phyloP scores from a whole-genome alignment of 768 basidiomycete genomes.

The Chiua virens region DNA sequence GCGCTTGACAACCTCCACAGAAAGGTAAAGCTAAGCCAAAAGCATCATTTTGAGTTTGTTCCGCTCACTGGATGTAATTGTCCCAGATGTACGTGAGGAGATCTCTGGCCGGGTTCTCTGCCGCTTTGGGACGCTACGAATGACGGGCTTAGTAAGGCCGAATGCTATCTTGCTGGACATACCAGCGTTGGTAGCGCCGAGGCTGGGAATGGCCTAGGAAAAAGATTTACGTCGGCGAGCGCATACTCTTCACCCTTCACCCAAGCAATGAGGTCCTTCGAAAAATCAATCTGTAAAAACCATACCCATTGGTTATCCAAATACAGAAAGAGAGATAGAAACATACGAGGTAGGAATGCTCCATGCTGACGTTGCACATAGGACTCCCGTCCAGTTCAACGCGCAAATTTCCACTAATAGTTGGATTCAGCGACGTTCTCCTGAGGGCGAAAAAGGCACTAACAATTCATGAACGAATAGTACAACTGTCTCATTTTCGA shows the following conservation, averaged over 20 bases:
- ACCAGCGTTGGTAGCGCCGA: slow-evolving; percentile 35
- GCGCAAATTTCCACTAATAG: slow-evolving; percentile 78
- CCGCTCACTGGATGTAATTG: slow-evolving; percentile 86
- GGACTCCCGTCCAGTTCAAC: slow-evolving; percentile 75
- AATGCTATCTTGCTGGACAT: slow-evolving; percentile 4
- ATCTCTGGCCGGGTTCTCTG: slow-evolving; percentile 50
- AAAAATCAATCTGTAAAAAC: slow-evolving; percentile 76
- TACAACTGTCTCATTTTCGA: slow-evolving; percentile 73
- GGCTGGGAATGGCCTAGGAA: slow-evolving; percentile 51
- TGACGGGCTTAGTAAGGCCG: not conserved
- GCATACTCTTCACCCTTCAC: slow-evolving; percentile 62
- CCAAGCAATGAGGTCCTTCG: slow-evolving; percentile 80
- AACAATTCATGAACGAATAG: slow-evolving; percentile 96
- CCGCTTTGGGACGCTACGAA: slow-evolving; percentile 39
- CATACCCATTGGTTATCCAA: slow-evolving; percentile 3
- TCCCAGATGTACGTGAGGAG: slow-evolving; percentile 91
- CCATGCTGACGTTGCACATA: slow-evolving; percentile 71
- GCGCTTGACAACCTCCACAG: slow-evolving; percentile 65
- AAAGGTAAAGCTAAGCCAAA: not conserved
- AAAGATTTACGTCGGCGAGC: slow-evolving; percentile 86
- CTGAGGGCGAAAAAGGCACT: slow-evolving; percentile 28
- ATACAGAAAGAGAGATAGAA: not conserved
- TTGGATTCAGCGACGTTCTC: not conserved
- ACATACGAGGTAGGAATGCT: slow-evolving; percentile 81
- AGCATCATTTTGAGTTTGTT: not conserved